These are phyloP conservation scores for Phaseolus lunatus DNA, from an alignment of 306 rosid species.

Conservation along the genomic window DNA sequence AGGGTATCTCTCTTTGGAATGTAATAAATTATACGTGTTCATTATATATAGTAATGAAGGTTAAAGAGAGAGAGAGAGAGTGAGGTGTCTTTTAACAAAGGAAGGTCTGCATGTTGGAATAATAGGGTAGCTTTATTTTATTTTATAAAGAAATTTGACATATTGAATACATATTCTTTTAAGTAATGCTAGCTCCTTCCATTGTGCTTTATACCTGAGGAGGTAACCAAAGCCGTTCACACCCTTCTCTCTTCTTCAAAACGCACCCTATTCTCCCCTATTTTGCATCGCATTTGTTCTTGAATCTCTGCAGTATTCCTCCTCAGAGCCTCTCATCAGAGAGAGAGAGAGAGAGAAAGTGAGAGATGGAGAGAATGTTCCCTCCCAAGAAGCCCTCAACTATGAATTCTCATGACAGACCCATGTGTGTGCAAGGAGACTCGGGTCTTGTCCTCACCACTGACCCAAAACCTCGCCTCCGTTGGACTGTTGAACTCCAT, in stretches of 20 bases:
- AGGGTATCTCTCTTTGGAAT: slow-evolving; percentile 23
- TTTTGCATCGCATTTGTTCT: slow-evolving; percentile 99
- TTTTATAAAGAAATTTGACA: background rate
- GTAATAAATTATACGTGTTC: slow-evolving; percentile 29
- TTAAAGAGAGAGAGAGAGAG: slow-evolving; percentile 42
- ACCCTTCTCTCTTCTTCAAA: slow-evolving; percentile 68
- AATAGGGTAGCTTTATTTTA: slow-evolving; percentile 53
- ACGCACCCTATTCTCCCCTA: slow-evolving; percentile 93
- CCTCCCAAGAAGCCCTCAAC: slow-evolving; percentile 95
- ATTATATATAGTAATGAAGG: slow-evolving; percentile 40
- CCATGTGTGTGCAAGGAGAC: slow-evolving; percentile 97
- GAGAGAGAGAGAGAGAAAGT: slow-evolving; percentile 54
- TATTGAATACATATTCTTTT: slow-evolving; percentile 48
- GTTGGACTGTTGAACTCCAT: slow-evolving; percentile 99
- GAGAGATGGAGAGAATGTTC: slow-evolving; percentile 83
- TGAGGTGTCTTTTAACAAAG: slow-evolving; percentile 68
- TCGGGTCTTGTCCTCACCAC: slow-evolving; percentile 99
- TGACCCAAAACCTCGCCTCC: slow-evolving; percentile 97
- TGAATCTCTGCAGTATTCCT: slow-evolving; percentile 73
- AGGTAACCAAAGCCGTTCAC: slow-evolving; percentile 60
- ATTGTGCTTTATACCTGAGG: slow-evolving; percentile 54
- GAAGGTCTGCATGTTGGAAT: slow-evolving; percentile 60
- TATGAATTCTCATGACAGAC: slow-evolving; percentile 98
- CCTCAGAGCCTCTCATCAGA: slow-evolving; percentile 57
- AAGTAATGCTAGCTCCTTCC: slow-evolving; percentile 53